These are phyloP conservation scores for Furcasterigmium furcatum DNA, from an alignment of 2,329 filamentous ascomycete species.

Conservation along the genomic window DNA sequence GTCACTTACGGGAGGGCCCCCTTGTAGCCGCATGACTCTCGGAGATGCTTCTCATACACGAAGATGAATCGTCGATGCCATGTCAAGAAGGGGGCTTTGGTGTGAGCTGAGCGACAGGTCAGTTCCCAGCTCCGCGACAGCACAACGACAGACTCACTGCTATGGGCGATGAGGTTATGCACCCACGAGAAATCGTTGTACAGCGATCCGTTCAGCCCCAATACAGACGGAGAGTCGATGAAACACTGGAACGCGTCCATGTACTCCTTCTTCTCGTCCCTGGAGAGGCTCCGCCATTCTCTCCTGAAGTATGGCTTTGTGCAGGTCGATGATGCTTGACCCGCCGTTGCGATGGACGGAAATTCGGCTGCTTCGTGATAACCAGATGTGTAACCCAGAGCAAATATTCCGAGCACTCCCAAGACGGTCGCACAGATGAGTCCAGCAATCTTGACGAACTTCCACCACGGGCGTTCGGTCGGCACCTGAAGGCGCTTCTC, in stretches of 20 bases:
- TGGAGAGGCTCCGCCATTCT: constrained; percentile 10
- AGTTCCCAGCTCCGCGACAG: too few species aligned
- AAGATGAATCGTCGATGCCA: constrained; percentile 14
- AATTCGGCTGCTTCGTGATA: background rate
- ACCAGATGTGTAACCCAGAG: background rate
- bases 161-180: constrained; percentile 12
- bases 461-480: background rate
- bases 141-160: constrained; percentile 7
- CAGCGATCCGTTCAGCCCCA: constrained; percentile 10
- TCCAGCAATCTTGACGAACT: background rate
- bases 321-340: background rate
- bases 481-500: background rate
- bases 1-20: constrained; percentile 8
- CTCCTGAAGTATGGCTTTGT: constrained; percentile 5
- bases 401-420: background rate
- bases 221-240: constrained; percentile 8
- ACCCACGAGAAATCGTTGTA: constrained; percentile 14
- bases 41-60: constrained; percentile 9
- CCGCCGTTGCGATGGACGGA: background rate
- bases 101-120: constrained; percentile 3
- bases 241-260: constrained; percentile 11
- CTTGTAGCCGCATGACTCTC: constrained; percentile 7
- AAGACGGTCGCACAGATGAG: background rate
- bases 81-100: constrained; percentile 10
- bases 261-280: constrained; percentile 8